These are phyloP conservation scores for Cutaneotrichosporon sp. DNA, from an alignment of 1,284 basidiomycete genomes.

Conservation along the genomic window DNA sequence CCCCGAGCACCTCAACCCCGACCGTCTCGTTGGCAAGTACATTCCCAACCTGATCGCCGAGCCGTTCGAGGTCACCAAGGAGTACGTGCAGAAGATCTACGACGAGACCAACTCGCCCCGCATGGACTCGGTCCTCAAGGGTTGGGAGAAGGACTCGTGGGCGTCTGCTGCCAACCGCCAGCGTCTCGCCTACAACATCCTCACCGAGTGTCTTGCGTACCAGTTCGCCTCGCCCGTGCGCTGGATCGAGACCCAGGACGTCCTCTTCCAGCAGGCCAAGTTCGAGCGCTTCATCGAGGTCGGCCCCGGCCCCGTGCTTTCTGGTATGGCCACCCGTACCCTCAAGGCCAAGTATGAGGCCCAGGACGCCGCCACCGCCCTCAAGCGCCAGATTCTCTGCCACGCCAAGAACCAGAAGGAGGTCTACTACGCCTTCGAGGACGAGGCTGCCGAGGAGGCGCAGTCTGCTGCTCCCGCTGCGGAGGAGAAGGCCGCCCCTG, in stretches of 20 bases:
- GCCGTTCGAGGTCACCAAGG: conserved; percentile 85
- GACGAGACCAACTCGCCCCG: conserved; percentile 91
- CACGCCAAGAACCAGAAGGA: conserved; percentile 94
- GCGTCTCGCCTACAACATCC: conserved; percentile 88
- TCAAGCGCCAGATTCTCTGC: conserved; percentile 80
- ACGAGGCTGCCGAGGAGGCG: conserved; percentile 60
- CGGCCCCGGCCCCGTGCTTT: conserved; percentile 92
- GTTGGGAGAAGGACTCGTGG: conserved; percentile 94
- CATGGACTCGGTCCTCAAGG: conserved; percentile 86
- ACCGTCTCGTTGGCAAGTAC: conserved; percentile 89
- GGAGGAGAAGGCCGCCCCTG: conserved; percentile 53
- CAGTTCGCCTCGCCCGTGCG: conserved; percentile 88
- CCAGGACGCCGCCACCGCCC: conserved; percentile 79
- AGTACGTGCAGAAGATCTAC: conserved; percentile 91
- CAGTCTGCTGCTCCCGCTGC: conserved; percentile 49
- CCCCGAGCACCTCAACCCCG: conserved; percentile 81
- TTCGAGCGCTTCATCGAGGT: conserved; percentile 95
- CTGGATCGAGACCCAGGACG: conserved; percentile 98
- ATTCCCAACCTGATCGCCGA: conserved; percentile 96
- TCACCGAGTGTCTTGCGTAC: conserved; percentile 94
- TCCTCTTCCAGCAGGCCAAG: conserved; percentile 81
- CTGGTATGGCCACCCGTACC: conserved; percentile 90
- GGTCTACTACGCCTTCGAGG: conserved; percentile 97
- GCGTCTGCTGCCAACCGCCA: conserved; percentile 75
- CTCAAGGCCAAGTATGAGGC: conserved; percentile 94